phyloP scores from a whole-genome alignment of 108 stramenopile genomes.

The Thalassiosira profunda region DNA sequence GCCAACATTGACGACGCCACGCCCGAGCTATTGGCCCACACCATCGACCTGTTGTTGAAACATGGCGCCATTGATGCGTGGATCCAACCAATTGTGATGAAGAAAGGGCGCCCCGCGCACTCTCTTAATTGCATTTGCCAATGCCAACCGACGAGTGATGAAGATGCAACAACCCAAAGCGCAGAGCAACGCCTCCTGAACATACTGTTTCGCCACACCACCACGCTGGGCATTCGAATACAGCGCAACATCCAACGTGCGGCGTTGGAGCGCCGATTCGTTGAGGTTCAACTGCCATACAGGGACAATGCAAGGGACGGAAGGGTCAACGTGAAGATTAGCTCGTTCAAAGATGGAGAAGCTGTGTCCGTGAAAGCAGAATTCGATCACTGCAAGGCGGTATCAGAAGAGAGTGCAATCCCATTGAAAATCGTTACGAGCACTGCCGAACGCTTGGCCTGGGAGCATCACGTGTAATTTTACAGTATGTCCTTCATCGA shows the following conservation, averaged over 20 bases:
- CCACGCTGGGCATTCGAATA: conserved; percentile 90
- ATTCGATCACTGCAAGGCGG: conserved; percentile 88
- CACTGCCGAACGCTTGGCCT: conserved; percentile 45
- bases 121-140: conserved; percentile 83
- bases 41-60: conserved; percentile 64
- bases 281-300: conserved; percentile 60
- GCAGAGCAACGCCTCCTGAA: conserved; percentile 48
- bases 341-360: conserved; percentile 59
- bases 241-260: conserved; percentile 71
- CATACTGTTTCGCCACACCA: conserved; percentile 85
- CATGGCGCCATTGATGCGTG: conserved; percentile 91
- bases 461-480: conserved; percentile 8
- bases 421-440: conserved; percentile 70
- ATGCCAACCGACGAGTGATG: conserved; percentile 5
- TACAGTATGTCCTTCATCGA: conserved; percentile 54
- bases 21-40: conserved; percentile 81
- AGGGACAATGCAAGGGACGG: conserved; percentile 51
- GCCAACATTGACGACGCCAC: conserved; percentile 95
- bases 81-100: conserved; percentile 93
- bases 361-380: conserved; percentile 87
- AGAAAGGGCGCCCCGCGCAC: conserved; percentile 91
- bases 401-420: conserved; percentile 62
- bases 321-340: conserved; percentile 78
- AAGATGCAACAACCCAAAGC: too few species aligned
- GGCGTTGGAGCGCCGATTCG: conserved; percentile 66